Base-by-base conservation (phyloP, 306 rosid species). In the Abrus precatorius region DNA sequence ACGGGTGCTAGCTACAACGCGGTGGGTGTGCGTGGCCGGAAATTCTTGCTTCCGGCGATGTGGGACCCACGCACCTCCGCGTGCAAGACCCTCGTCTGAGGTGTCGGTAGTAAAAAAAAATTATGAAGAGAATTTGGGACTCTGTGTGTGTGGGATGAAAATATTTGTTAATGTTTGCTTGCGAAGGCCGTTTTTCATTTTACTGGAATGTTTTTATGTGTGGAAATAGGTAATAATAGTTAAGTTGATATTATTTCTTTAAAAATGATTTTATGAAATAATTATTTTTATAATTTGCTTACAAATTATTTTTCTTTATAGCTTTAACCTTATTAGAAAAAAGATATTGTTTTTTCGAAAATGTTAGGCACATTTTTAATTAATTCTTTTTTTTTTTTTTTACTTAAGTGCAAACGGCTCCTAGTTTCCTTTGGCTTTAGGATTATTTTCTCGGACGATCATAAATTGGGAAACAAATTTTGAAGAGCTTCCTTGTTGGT, bases 31-130 rank as follows among this genome's bases (percentile, higher is more conserved):
- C 69, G 55, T 0, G 87, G 88, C 4, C 77, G 88, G 29, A 84
- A 34, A 13, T 84, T 83, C 44, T 69, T 89, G 76, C 70, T 85
- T 28, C 89, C 88, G n/a, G 87, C 88, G 0, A 85, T 85, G 80
- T 89, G 89, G 91, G 87, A 89, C 78, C 91, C 89, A 0, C 59
- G 53, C 0, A 81, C 70, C 5, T 87, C 91, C 78, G n/a, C 64
- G 28, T 89, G 93, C 78, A 85, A 68, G 49, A 61, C 88, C 1
- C 73, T 75, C 4, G 76, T 75, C 33, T 89, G 89, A 86, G 0
- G 44, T 11, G 67, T 33, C 0, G 7, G 7, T 73, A 9, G 20
- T 20, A 20, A 20, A 20, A 20, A 20, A 53, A 14, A 34, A 6
- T 7, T 2, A 6, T 7, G 4, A n/a, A 44, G 12, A 20, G 12